These are phyloP conservation scores for Neohortaea acidophila DNA, from an alignment of 495 filamentous ascomycete genomes.

Conservation along the genomic window DNA sequence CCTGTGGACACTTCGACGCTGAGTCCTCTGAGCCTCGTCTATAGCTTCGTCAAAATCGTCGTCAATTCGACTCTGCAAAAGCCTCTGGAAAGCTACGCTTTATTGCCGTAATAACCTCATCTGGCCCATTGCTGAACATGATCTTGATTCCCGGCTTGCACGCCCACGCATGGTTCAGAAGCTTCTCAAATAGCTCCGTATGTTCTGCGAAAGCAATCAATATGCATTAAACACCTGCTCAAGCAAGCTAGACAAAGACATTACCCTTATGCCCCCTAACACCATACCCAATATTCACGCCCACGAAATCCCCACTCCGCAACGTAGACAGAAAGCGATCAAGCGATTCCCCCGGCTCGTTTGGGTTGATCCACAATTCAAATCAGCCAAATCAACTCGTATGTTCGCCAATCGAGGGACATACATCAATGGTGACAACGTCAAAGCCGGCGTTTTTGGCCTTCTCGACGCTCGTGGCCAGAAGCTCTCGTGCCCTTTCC, in stretches of 20 bases:
- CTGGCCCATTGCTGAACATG: constrained; percentile 12
- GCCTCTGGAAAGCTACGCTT: constrained; percentile 9
- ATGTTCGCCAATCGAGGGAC: no score
- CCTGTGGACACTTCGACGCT: no score
- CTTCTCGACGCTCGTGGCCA: constrained; percentile 4
- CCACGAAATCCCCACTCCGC: constrained; percentile 2
- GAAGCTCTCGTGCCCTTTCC: constrained; percentile 2
- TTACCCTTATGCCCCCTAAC: constrained; percentile 1
- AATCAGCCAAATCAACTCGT: no score
- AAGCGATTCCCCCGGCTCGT: constrained; percentile 6
- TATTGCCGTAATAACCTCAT: constrained; percentile 9
- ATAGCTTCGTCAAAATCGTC: no score
- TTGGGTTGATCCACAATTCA: no score
- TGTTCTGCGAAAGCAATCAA: constrained; percentile 3
- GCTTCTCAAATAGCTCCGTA: constrained; percentile 9
- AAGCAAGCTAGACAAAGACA: not conserved
- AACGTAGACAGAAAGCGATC: constrained; percentile 3
- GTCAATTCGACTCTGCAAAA: no score
- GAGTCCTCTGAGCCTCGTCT: no score
- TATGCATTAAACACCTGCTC: not conserved
- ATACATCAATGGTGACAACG: constrained; percentile 4
- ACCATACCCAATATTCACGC: constrained; percentile 8
- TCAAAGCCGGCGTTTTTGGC: constrained; percentile 11
- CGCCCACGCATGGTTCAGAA: constrained; percentile 3
- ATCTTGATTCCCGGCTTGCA: constrained; percentile 5